Conservation (phyloP, 2,329 filamentous ascomycete genomes). For the Colletotrichum falcatum region DNA sequence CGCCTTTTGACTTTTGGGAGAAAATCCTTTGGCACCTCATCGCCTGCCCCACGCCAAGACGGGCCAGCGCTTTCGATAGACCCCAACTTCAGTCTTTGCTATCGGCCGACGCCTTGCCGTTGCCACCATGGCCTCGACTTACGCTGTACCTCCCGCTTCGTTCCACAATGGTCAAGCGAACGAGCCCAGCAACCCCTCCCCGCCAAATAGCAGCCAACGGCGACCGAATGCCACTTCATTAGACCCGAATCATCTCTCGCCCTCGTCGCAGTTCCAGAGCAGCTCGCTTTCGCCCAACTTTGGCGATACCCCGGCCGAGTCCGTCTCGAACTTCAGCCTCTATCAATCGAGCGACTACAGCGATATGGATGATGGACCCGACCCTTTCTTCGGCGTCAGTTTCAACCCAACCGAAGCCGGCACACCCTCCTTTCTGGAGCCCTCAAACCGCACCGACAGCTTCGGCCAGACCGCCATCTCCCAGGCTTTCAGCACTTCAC, state of each 20-base stretch:
- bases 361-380: slow-evolving; percentile 57
- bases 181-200: slow-evolving; percentile 50
- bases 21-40: slow-evolving; percentile 12
- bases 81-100: neutral
- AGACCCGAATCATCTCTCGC: slow-evolving; percentile 56
- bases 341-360: slow-evolving; percentile 64
- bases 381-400: slow-evolving; percentile 64
- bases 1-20: slow-evolving; percentile 13
- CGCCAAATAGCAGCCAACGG: slow-evolving; percentile 43
- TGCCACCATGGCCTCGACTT: slow-evolving; percentile 59
- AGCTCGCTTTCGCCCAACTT: slow-evolving; percentile 55
- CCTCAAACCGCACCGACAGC: slow-evolving; percentile 39
- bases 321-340: slow-evolving; percentile 59
- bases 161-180: slow-evolving; percentile 53
- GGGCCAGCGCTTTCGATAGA: slow-evolving; percentile 1
- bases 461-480: slow-evolving; percentile 37
- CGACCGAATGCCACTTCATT: slow-evolving; percentile 48
- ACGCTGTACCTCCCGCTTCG: slow-evolving; percentile 55
- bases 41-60: slow-evolving; percentile 10
- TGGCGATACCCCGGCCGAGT: slow-evolving; percentile 60
- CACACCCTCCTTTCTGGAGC: slow-evolving; percentile 59
- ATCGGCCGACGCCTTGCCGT: slow-evolving; percentile 31
- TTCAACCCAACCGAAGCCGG: slow-evolving; percentile 57
- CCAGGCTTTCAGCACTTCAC: slow-evolving; percentile 21
- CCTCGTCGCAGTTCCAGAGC: slow-evolving; percentile 57